Base-by-base conservation (phyloP, 495 filamentous ascomycete genomes). In the Articulospora tetracladia region DNA sequence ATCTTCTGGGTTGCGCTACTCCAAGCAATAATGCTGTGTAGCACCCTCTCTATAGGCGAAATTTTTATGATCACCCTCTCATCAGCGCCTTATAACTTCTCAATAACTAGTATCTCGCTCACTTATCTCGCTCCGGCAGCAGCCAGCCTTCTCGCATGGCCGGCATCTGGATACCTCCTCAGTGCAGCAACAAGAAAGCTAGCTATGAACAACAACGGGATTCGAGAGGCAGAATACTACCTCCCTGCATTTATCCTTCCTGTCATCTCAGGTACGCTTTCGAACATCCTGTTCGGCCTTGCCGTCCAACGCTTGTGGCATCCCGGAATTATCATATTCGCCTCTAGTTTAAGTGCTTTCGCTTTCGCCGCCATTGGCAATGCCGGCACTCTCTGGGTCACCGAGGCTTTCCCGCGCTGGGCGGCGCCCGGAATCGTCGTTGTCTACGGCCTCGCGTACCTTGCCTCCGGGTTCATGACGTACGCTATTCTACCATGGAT, bases 1-100 rank as follows among this genome's bases (percentile, higher is more conserved):
- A 70, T 77, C 19, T 59, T 77, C 39, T 78, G 74, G 74, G 70
- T 70, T 1, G 46, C 73, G 7, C 57, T 68, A 17, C 59, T 77
- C 1, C 73, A 77, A 27, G 74, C 74, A 0, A 57, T 76, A 11
- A 69, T 68, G 1, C 66, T 77, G 17, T 73, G 74, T 4, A 60
- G 68, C 46, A 74, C 50, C 25, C n/a, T 78, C 49, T 71, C 70
- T 50, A 73, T 77, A 36, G 69, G 64, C 13, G 72, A 67, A 8
- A 76, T 74, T 1, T 77, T 73, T 62, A 61, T 68, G 39, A 69
- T 34, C 23, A 68, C 74, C 25, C 44, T 78, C n/a, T 59, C 65
- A 8, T 54, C 55, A 0, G 57, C 67, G 0, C 71, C 73, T 3
- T 76, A 77, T 65, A 68, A 69, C 52, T 73, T 72, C 66, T 61